A percentile compares a stretch with the other conserved stretches of the same genome.
Conservation (phyloP, 1,139 yeast genomes). For the Zygoascus meyerae region DNA sequence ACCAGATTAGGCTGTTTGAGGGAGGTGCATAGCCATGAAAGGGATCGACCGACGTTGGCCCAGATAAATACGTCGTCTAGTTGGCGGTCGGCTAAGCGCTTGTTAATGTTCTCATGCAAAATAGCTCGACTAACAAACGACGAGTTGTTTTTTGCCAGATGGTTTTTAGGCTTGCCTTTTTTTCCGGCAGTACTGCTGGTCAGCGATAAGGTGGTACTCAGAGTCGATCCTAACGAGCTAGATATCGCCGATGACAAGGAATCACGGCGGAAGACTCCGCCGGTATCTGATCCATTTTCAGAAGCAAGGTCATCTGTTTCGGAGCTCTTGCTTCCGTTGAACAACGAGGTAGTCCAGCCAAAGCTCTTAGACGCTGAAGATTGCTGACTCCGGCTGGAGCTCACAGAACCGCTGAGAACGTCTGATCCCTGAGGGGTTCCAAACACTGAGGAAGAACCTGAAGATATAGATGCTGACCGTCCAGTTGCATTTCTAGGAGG, state of each 20-base stretch:
- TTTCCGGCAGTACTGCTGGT: slow-evolving; percentile 15
- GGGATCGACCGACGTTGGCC: slow-evolving; percentile 35
- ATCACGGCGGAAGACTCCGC: slow-evolving; percentile 4
- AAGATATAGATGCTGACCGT: slow-evolving; percentile 4
- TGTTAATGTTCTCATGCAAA: slow-evolving; percentile 33
- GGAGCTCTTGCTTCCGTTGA: slow-evolving; percentile 5
- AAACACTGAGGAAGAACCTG: not conserved
- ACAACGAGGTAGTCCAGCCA: slow-evolving; percentile 10
- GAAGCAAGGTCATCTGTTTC: not conserved
- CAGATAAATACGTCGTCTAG: slow-evolving; percentile 25
- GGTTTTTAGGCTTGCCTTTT: slow-evolving; percentile 30
- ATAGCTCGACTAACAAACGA: slow-evolving; percentile 37
- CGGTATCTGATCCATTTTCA: not conserved
- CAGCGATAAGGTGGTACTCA: slow-evolving; percentile 6
- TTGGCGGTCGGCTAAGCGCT: slow-evolving; percentile 29
- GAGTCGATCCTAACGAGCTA: slow-evolving; percentile 6
- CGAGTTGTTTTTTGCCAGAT: slow-evolving; percentile 35
- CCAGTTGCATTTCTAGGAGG: not conserved
- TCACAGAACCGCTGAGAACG: not conserved
- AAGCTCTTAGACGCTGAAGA: slow-evolving; percentile 1
- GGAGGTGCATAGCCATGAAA: slow-evolving; percentile 34
- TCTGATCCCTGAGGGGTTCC: slow-evolving; percentile 3
- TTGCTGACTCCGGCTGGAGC: slow-evolving; percentile 2
- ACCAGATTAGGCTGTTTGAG: slow-evolving; percentile 11
- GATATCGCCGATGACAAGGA: slow-evolving; percentile 6